Percentiles rank a stretch among this genome's conserved stretches.
These are phyloP conservation scores for Mollisia scopiformis DNA, from an alignment of 2,329 filamentous ascomycete species.

Conservation along the genomic window DNA sequence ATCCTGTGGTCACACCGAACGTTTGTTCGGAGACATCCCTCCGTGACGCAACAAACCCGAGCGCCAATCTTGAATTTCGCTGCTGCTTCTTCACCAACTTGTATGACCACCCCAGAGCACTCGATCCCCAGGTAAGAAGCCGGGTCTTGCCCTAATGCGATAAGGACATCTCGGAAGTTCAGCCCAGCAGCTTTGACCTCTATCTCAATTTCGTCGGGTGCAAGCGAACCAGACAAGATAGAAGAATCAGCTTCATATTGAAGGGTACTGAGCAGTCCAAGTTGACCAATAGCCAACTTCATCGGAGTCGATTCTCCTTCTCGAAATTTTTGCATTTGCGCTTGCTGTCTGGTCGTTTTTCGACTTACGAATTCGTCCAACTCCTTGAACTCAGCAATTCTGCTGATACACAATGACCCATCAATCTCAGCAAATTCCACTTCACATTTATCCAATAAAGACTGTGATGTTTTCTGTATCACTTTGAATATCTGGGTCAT, in stretches of 20 bases:
- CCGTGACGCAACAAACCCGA: too few relatives aligned
- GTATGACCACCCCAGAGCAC: conserved; percentile 14
- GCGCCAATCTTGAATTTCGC: too few relatives aligned
- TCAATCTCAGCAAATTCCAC: too few relatives aligned
- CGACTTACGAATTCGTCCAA: too few relatives aligned
- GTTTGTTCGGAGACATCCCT: too few relatives aligned
- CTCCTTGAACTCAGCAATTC: too few relatives aligned
- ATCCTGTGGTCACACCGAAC: too few relatives aligned
- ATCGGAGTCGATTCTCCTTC: neutral
- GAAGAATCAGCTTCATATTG: conserved; percentile 8
- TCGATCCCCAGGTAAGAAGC: conserved; percentile 13
- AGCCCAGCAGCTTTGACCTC: conserved; percentile 40
- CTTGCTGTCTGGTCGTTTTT: neutral
- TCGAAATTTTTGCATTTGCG: neutral
- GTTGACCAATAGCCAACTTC: conserved; percentile 6
- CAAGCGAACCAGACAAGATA: neutral
- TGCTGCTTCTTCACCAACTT: conserved; percentile 10
- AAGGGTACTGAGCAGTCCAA: conserved; percentile 21
- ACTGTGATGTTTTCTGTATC: too few relatives aligned
- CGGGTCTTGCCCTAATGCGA: conserved; percentile 33
- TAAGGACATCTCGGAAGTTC: conserved; percentile 49
- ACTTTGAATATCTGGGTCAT: too few relatives aligned
- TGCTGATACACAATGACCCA: too few relatives aligned
- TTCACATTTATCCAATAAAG: too few relatives aligned
- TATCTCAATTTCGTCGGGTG: conserved; percentile 41